phyloP scores from a whole-genome alignment of 345 rosid genomes.

The Pistacia atlantica region DNA sequence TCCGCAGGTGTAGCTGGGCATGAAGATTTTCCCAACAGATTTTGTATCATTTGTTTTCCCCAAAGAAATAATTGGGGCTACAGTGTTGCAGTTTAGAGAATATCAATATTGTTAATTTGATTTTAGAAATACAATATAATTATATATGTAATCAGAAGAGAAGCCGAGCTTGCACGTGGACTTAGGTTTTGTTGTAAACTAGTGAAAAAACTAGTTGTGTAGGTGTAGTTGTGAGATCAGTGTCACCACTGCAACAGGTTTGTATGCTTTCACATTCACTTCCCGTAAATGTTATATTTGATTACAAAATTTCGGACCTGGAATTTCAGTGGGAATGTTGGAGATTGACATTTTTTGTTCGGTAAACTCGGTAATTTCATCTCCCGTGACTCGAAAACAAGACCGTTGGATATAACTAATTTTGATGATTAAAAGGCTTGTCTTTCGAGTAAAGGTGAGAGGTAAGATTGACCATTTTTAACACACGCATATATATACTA shows the following conservation, averaged over 20 bases:
- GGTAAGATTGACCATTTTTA: too few relatives aligned
- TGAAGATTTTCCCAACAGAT: conserved; percentile 10
- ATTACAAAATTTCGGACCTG: neutral
- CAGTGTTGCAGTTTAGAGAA: conserved; percentile 14
- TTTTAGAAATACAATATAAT: conserved; percentile 7
- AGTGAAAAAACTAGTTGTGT: neutral
- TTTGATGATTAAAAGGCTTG: too few relatives aligned
- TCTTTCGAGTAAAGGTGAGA: too few relatives aligned
- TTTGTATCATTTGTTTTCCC: conserved; percentile 23
- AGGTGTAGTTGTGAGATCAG: too few relatives aligned
- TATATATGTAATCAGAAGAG: conserved; percentile 35
- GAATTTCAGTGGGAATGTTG: neutral
- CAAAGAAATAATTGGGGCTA: conserved; percentile 25
- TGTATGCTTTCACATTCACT: neutral
- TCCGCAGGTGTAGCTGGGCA: conserved; percentile 37
- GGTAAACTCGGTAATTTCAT: too few relatives aligned
- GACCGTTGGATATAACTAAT: too few relatives aligned
- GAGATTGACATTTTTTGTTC: neutral
- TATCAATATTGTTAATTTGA: conserved; percentile 9
- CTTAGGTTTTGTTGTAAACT: neutral
- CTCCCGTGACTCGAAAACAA: too few relatives aligned
- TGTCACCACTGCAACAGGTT: neutral
- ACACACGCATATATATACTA: too few relatives aligned
- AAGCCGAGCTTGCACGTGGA: neutral
- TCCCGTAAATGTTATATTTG: neutral